Conservation (phyloP, 441 rosid genomes). For the Manihot esculenta region DNA sequence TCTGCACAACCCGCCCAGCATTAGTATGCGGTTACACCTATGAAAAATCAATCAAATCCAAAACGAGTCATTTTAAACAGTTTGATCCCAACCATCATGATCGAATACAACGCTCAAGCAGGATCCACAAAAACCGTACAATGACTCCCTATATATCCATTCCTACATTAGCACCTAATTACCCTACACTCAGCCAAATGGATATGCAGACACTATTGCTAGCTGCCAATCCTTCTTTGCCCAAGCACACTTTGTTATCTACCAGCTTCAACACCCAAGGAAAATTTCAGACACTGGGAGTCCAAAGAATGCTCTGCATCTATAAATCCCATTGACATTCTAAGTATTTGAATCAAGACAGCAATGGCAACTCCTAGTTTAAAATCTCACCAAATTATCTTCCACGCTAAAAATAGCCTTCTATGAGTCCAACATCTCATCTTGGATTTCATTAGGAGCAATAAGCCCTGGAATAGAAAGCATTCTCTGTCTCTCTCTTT, state of each 20-base stretch:
- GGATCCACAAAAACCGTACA: constrained; percentile 29
- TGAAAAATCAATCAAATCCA: constrained; percentile 29
- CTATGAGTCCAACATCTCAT: constrained; percentile 96
- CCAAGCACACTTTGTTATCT: constrained; percentile 16
- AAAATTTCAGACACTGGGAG: no score
- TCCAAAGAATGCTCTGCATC: constrained; percentile 28
- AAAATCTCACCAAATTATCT: constrained; percentile 34
- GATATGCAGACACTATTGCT: constrained; percentile 22
- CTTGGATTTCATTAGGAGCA: constrained; percentile 97
- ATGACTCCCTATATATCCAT: constrained; percentile 30
- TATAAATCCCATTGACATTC: constrained; percentile 29
- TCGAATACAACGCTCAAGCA: constrained; percentile 29
- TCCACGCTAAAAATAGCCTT: constrained; percentile 20
- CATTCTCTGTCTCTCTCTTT: constrained; percentile 92
- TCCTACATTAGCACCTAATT: constrained; percentile 54
- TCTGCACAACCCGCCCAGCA: constrained; percentile 40
- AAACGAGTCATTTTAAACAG: constrained; percentile 47
- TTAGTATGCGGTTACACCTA: constrained; percentile 27
- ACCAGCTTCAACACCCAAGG: constrained; percentile 24
- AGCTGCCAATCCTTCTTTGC: constrained; percentile 26
- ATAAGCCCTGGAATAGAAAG: constrained; percentile 95
- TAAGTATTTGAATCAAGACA: constrained; percentile 23
- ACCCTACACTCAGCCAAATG: constrained; percentile 44
- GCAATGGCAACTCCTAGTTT: constrained; percentile 28
- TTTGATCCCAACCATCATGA: constrained; percentile 33